These are phyloP conservation scores for Planoprotostelium fungivorum DNA, from an alignment of 78 protist genomes.

Conservation along the genomic window DNA sequence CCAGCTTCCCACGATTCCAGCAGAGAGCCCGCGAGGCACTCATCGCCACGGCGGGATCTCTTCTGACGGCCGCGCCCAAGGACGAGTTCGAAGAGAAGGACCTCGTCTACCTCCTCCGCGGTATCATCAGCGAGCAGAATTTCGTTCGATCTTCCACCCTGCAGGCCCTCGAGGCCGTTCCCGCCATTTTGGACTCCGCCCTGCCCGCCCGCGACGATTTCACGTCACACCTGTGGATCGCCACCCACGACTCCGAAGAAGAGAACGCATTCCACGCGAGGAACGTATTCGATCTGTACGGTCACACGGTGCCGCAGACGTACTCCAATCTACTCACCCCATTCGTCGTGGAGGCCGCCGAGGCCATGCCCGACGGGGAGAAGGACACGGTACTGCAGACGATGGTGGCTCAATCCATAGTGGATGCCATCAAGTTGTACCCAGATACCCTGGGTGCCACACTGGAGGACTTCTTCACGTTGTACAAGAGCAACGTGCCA, in stretches of 20 bases:
- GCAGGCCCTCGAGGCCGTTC: conserved; percentile 50
- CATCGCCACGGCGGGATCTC: background rate
- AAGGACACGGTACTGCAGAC: conserved; percentile 8
- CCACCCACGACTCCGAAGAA: conserved; percentile 14
- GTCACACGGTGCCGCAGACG: conserved; percentile 8
- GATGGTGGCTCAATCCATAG: conserved; percentile 28
- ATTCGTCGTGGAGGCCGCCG: background rate
- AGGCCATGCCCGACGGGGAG: background rate
- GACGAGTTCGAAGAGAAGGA: conserved; percentile 22
- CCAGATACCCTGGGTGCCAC: background rate
- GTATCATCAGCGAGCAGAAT: conserved; percentile 28
- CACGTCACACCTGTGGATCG: conserved; percentile 52
- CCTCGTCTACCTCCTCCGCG: conserved; percentile 27
- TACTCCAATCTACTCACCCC: background rate
- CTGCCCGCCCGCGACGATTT: conserved; percentile 27
- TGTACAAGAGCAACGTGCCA: background rate
- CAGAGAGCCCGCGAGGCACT: conserved; percentile 17
- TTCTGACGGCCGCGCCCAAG: background rate
- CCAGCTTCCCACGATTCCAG: conserved; percentile 22
- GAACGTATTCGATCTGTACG: conserved; percentile 29
- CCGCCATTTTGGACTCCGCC: conserved; percentile 20
- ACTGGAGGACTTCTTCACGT: background rate
- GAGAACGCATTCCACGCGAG: conserved; percentile 24
- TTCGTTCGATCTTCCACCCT: conserved; percentile 42
- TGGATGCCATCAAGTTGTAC: conserved; percentile 20